A percentile compares a stretch with the other conserved stretches of the same genome.
Conservation (phyloP, 202 grass and related monocot genomes). For the Cymbopogon flexuosus region DNA sequence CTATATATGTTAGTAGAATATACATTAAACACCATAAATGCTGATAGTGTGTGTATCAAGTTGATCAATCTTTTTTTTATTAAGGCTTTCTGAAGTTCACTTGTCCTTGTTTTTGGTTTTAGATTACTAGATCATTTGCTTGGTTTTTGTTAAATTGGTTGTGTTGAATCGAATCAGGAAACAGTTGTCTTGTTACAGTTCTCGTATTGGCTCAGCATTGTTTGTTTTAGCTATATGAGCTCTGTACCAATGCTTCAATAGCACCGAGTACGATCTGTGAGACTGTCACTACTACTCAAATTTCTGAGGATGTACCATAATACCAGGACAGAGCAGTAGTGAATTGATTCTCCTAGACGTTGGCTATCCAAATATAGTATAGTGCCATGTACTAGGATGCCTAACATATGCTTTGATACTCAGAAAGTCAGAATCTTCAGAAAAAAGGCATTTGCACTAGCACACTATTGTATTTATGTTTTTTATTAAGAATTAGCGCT, state of each 20-base stretch:
- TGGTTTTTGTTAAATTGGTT: neutral
- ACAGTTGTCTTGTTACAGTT: neutral
- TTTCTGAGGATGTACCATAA: neutral
- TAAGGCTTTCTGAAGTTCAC: neutral
- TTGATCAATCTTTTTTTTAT: neutral
- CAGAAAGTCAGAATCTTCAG: too few species aligned
- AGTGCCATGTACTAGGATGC: too few species aligned
- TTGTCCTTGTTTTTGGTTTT: neutral
- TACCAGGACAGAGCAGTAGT: neutral
- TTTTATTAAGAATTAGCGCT: neutral
- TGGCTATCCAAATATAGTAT: too few species aligned
- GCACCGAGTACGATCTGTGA: neutral
- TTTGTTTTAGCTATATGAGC: neutral
- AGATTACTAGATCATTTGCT: neutral
- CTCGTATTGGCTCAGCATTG: neutral
- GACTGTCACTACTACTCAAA: neutral
- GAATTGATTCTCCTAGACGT: too few species aligned
- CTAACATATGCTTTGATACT: too few species aligned
- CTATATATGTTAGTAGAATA: neutral
- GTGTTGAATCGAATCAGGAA: slow-evolving; percentile 6
- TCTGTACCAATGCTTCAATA: neutral
- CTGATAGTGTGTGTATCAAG: neutral
- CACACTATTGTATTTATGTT: neutral
- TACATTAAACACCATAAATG: neutral
- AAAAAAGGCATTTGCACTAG: too few species aligned